phyloP scores from a whole-genome alignment of 345 rosid species.

The Lepidium didymum region DNA sequence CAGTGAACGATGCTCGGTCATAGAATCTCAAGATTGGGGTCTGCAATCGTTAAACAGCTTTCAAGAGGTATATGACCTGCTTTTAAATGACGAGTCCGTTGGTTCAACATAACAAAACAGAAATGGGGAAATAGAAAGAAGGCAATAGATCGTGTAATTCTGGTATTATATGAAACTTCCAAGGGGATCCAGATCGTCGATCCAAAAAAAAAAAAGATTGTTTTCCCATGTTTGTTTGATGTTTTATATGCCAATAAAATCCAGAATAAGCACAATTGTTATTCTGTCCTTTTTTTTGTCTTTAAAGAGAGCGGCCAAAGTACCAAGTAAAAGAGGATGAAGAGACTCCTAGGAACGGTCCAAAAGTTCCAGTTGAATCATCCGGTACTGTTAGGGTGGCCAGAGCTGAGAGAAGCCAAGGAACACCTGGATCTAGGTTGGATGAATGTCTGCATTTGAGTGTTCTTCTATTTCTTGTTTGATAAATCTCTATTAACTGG shows the following conservation, averaged over 20 bases:
- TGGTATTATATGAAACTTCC: too few species aligned
- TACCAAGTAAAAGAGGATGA: constrained; percentile 57
- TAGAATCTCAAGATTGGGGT: constrained; percentile 39
- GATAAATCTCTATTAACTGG: constrained; percentile 20
- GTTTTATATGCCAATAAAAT: constrained; percentile 20
- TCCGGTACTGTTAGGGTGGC: constrained; percentile 69
- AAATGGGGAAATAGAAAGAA: too few species aligned
- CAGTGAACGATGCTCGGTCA: constrained; percentile 35
- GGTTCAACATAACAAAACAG: too few species aligned
- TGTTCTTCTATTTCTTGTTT: constrained; percentile 10
- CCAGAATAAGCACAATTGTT: constrained; percentile 23
- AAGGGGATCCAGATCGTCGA: too few species aligned
- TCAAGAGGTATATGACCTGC: constrained; percentile 37
- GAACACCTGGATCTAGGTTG: constrained; percentile 60
- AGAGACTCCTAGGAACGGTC: constrained; percentile 49
- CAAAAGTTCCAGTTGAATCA: constrained; percentile 40
- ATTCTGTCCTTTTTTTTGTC: constrained; percentile 24
- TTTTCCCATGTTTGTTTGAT: constrained; percentile 7
- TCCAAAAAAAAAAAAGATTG: too few species aligned
- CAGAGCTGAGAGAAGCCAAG: constrained; percentile 58
- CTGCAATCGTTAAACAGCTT: constrained; percentile 36
- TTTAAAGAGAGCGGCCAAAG: constrained; percentile 83
- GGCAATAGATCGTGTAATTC: too few species aligned
- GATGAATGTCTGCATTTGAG: constrained; percentile 20
- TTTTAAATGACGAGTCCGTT: too few species aligned